Percentiles rank a stretch among this genome's conserved stretches.
phyloP scores from a whole-genome alignment of 2,329 filamentous ascomycete genomes.

The Aspergillus arachidicola region DNA sequence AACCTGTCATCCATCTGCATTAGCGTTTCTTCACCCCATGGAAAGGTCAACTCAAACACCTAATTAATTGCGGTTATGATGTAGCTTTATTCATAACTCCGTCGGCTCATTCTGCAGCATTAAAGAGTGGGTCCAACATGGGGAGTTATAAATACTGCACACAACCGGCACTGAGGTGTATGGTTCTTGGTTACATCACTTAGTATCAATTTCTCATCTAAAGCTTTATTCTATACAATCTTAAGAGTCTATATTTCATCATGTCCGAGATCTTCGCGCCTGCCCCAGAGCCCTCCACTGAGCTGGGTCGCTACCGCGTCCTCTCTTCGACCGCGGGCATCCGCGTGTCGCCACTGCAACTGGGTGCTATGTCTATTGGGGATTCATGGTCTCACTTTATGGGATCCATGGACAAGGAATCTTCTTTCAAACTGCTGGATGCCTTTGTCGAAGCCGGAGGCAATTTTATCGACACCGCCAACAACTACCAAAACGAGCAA shows the following conservation, averaged over 20 bases:
- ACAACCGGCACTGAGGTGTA: neutral
- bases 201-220: neutral
- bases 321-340: constrained; percentile 67
- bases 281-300: constrained; percentile 58
- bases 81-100: neutral
- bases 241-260: constrained; percentile 8
- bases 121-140: neutral
- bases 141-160: neutral
- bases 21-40: neutral
- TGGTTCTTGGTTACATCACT: neutral
- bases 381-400: constrained; percentile 53
- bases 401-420: constrained; percentile 66
- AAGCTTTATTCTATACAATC: neutral
- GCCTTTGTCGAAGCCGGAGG: constrained; percentile 67
- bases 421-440: constrained; percentile 66
- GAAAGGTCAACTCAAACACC: neutral
- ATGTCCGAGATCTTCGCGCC: constrained; percentile 37
- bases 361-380: constrained; percentile 44
- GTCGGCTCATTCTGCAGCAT: neutral
- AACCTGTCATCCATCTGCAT: neutral
- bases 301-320: constrained; percentile 66
- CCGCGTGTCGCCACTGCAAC: constrained; percentile 65
- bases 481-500: constrained; percentile 68
- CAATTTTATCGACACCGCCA: constrained; percentile 74
- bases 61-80: neutral